phyloP scores from a whole-genome alignment of 148 eudicot genomes.

The Chenopodium album region DNA sequence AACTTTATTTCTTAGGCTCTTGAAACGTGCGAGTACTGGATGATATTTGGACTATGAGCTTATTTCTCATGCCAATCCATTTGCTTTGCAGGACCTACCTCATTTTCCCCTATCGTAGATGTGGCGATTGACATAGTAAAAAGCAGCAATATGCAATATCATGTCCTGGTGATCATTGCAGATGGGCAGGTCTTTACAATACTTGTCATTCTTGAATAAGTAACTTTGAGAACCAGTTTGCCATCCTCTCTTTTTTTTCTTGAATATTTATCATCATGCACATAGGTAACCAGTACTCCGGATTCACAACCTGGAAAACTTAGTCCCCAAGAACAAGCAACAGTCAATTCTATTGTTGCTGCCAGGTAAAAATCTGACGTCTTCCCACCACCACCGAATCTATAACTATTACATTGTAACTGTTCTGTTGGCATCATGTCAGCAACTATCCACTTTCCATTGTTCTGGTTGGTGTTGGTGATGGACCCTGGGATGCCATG shows the following conservation, averaged over 20 bases:
- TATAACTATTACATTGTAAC: neutral
- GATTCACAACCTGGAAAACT: slow-evolving; percentile 51
- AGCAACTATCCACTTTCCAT: slow-evolving; percentile 78
- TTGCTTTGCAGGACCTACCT: slow-evolving; percentile 63
- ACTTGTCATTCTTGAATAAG: slow-evolving; percentile 8
- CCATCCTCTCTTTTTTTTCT: neutral
- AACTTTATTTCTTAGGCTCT: neutral
- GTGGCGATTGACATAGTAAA: slow-evolving; percentile 75
- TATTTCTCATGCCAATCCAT: slow-evolving; percentile 17
- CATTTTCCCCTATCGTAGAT: slow-evolving; percentile 72
- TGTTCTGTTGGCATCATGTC: slow-evolving; percentile 18
- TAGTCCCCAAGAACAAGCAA: slow-evolving; percentile 74
- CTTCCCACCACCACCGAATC: neutral
- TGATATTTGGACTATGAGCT: slow-evolving; percentile 5
- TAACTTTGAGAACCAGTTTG: neutral
- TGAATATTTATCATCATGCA: neutral
- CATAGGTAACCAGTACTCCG: slow-evolving; percentile 53
- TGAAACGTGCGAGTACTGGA: neutral
- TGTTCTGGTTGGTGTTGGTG: slow-evolving; percentile 79
- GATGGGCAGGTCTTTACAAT: slow-evolving; percentile 65
- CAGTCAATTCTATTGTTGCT: slow-evolving; percentile 63
- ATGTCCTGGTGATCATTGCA: slow-evolving; percentile 75
- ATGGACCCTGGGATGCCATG: slow-evolving; percentile 93
- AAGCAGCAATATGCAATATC: slow-evolving; percentile 65
- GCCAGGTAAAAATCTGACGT: slow-evolving; percentile 53